Conservation (phyloP, 345 rosid species). For the Lepidium sativum region DNA sequence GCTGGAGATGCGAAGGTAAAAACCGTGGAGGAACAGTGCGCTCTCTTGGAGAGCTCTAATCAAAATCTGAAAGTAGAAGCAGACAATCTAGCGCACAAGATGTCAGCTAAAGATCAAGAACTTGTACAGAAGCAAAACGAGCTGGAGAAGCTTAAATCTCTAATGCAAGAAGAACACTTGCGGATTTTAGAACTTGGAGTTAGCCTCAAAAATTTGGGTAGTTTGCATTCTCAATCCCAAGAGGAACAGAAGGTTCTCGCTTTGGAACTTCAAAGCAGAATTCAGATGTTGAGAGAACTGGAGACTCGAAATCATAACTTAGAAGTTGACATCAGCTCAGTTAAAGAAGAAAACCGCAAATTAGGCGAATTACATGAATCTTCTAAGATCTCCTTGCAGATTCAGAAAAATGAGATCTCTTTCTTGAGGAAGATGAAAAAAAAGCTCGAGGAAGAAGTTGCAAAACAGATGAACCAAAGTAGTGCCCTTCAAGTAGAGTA, state of each 20-base stretch:
- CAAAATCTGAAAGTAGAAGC: constrained; percentile 56
- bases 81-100: constrained; percentile 37
- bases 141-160: constrained; percentile 46
- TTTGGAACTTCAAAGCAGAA: constrained; percentile 49
- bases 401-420: constrained; percentile 43
- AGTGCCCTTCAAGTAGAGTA: constrained; percentile 70
- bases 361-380: constrained; percentile 42
- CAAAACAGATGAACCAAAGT: constrained; percentile 49
- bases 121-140: constrained; percentile 59
- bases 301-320: constrained; percentile 43
- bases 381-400: constrained; percentile 35
- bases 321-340: constrained; percentile 43
- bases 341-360: constrained; percentile 38
- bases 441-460: constrained; percentile 69
- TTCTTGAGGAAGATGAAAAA: constrained; percentile 59
- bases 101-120: constrained; percentile 63
- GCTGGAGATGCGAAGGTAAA: constrained; percentile 49
- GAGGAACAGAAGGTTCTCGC: constrained; percentile 65
- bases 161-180: constrained; percentile 50
- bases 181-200: constrained; percentile 50
- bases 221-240: constrained; percentile 45
- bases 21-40: constrained; percentile 47
- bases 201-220: constrained; percentile 41
- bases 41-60: constrained; percentile 52
- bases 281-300: constrained; percentile 47